Percentiles rank a stretch among this genome's conserved stretches.
phyloP scores from a whole-genome alignment of 75 land plant species.

The Azolla pinnata region DNA sequence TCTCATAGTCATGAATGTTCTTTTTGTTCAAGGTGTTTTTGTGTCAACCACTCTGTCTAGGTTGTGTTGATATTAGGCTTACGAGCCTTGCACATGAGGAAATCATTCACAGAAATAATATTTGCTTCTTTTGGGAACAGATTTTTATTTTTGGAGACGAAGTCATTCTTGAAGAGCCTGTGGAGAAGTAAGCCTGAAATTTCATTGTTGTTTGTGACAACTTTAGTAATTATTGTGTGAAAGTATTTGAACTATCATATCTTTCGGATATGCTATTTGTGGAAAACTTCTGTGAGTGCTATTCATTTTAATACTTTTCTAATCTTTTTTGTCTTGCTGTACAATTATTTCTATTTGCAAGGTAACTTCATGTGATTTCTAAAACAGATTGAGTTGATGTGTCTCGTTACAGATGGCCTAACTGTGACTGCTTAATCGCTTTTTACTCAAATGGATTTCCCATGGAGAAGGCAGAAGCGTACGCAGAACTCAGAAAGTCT shows the following conservation, averaged over 20 bases:
- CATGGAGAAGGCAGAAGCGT: slow-evolving; percentile 78
- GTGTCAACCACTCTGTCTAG: no score
- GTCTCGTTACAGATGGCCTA: slow-evolving; percentile 91
- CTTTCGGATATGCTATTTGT: no score
- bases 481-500: slow-evolving; percentile 85
- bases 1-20: no score
- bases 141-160: slow-evolving; percentile 77
- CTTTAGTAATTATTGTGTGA: no score
- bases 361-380: neutral
- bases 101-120: no score
- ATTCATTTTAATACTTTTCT: no score
- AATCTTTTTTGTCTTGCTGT: no score
- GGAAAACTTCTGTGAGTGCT: no score
- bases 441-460: slow-evolving; percentile 97
- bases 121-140: slow-evolving; percentile 30
- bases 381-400: neutral
- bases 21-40: no score
- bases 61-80: neutral
- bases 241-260: no score
- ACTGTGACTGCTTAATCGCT: slow-evolving; percentile 96
- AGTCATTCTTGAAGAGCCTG: slow-evolving; percentile 80
- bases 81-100: neutral
- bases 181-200: slow-evolving; percentile 73
- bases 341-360: no score
- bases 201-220: no score